Base-by-base conservation (phyloP, 768 basidiomycete species). In the Boletus sensibilis region DNA sequence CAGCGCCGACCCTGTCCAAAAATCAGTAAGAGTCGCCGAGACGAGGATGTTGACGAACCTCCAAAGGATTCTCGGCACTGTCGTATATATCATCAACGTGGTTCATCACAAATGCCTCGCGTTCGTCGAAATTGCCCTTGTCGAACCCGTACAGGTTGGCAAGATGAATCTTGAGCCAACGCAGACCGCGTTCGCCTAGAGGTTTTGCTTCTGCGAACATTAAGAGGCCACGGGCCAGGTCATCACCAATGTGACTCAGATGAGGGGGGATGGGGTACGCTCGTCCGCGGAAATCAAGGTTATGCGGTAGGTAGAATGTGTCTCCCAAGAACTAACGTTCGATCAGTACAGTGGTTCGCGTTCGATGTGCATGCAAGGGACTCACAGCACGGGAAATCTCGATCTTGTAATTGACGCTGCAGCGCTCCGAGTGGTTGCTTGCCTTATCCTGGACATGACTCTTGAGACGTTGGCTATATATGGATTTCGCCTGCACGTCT, bases 201-300 rank as follows among this genome's bases (percentile, higher is more conserved):
- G 88, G 85, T 67, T 87, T 89, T 38, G 80, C 75, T 44, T 90
- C 89, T 5, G 81, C 91, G 59, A 99, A 99, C 50, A 78, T 81
- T 27, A 99, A 81, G 42, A 99, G 74, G 5, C 94, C 90, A 65
- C 96, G 87, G 50, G 85, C 86, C 21, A 98, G 79, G 70, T 99
- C 96, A 69, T 99, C 93, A 10, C 96, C 95, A 52, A 98, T 90
- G 63, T 98, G 96, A 64, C 87, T 94, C 51, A 99, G 79, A 76
- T 98, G 93, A 5, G 95, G 94, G 1, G 96, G 95, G 41, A 97
- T 87, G 12, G 97, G 96, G 68, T 99, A 99, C 0, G 96, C 94
- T 50, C 96, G 88, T 9, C 97, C 97, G 57, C 96, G 86, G 80
- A 98, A 99, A 73, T 99, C 97, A 64, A 98, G 78, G 71, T 97